Percentiles rank a stretch among this genome's conserved stretches.
phyloP scores from a whole-genome alignment of 345 rosid genomes.

The Citrus sp. region DNA sequence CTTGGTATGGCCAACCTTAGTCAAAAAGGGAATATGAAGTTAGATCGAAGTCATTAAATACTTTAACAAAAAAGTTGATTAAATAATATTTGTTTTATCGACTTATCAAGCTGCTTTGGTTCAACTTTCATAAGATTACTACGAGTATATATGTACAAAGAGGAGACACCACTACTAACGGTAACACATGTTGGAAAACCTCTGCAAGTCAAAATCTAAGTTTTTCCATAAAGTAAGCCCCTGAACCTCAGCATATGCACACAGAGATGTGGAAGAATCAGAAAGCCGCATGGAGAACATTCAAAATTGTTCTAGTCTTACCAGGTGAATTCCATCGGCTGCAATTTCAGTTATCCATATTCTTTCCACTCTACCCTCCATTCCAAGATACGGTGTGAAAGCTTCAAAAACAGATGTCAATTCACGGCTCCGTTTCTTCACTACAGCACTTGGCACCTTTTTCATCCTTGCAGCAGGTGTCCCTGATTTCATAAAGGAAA shows the following conservation, averaged over 20 bases:
- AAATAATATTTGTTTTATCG: neutral
- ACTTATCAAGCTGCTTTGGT: neutral
- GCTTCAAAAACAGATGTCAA: conserved; percentile 84
- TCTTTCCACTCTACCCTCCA: conserved; percentile 83
- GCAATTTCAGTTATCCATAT: conserved; percentile 95
- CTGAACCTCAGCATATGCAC: neutral
- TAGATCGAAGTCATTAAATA: neutral
- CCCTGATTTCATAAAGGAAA: conserved; percentile 41
- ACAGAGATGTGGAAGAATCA: neutral
- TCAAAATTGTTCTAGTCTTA: conserved; percentile 27
- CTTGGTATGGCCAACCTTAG: conserved; percentile 94
- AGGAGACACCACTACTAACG: neutral
- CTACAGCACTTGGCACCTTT: conserved; percentile 74
- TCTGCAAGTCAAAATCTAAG: neutral
- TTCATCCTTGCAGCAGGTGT: conserved; percentile 99
- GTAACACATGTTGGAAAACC: neutral
- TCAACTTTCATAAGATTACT: neutral
- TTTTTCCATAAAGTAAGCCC: neutral
- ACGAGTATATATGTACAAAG: neutral
- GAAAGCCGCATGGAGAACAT: neutral
- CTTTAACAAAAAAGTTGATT: neutral
- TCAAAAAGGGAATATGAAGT: conserved; percentile 6
- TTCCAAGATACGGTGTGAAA: conserved; percentile 74
- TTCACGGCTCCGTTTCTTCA: conserved; percentile 90
- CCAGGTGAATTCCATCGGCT: conserved; percentile 84